phyloP scores from a whole-genome alignment of 495 filamentous ascomycete species.

The Penicillium pulvis region DNA sequence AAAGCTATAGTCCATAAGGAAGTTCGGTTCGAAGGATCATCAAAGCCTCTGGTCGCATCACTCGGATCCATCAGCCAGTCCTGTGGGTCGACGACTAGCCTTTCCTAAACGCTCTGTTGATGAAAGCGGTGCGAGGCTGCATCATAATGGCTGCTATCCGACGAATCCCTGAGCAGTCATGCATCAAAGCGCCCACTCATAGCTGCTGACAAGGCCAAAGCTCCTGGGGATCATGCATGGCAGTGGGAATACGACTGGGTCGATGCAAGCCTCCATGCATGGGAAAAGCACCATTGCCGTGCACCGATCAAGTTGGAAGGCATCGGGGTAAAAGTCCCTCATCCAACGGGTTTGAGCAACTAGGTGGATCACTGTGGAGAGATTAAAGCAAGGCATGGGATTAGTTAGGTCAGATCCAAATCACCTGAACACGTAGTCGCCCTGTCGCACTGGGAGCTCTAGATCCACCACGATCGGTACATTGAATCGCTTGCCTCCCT shows the following conservation, averaged over 20 bases:
- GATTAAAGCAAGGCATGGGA: neutral
- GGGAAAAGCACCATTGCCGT: slow-evolving; percentile 7
- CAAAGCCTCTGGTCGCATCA: slow-evolving; percentile 15
- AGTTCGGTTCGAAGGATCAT: slow-evolving; percentile 17
- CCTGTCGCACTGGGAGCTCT: slow-evolving; percentile 60
- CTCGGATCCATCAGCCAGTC: slow-evolving; percentile 19
- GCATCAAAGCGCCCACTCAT: slow-evolving; percentile 25
- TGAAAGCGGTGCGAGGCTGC: slow-evolving; percentile 20
- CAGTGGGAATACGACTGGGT: slow-evolving; percentile 12
- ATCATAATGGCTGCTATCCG: slow-evolving; percentile 13
- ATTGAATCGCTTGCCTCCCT: slow-evolving; percentile 61
- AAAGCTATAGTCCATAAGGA: neutral
- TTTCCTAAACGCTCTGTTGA: slow-evolving; percentile 9
- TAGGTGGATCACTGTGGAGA: neutral
- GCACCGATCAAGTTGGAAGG: slow-evolving; percentile 7
- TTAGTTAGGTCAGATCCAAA: slow-evolving; percentile 19
- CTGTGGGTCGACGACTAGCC: slow-evolving; percentile 1
- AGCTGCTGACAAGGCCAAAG: slow-evolving; percentile 19
- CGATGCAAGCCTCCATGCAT: slow-evolving; percentile 27
- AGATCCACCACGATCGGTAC: slow-evolving; percentile 79
- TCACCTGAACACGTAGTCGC: neutral
- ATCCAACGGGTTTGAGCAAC: neutral
- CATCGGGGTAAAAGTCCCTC: neutral
- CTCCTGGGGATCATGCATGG: slow-evolving; percentile 20
- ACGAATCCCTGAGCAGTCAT: slow-evolving; percentile 9